Base-by-base conservation (phyloP, 2,329 filamentous ascomycete species). In the Alternaria novae-zelandiae region DNA sequence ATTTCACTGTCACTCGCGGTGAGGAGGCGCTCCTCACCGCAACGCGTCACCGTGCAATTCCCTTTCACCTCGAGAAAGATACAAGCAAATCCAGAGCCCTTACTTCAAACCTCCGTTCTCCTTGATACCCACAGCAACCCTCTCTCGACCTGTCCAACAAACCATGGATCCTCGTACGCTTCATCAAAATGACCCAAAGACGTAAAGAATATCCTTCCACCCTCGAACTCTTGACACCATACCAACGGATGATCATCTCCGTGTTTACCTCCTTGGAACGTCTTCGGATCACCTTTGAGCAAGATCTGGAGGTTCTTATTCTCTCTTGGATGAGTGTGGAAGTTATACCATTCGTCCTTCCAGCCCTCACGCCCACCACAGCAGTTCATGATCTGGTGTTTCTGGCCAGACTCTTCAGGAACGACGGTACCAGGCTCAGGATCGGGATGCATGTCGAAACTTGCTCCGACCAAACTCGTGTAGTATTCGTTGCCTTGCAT, bases 291-390 rank as follows among this genome's bases (percentile, higher is more conserved):
- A 6, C 72, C 72, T 17, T 30, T 66, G 0, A 76, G 50, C 30
- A 75, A 55, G 3, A 76, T 57, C 8, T 54, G 49, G 28, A 75
- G 57, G 17, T 69, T 70, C 6, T 7, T 21, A 23, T 76, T 76
- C 11, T 67, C 45, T 15, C 70, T 41, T 4, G 72, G 74, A 54
- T 76, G 71, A 9, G 66, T 67, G 3, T 54, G 61, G 55, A 75
- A 76, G 30, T 75, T 74, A 55, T 76, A 76, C 73, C 72, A 76
- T 54, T 76, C 74, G 20, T 76, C 74, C 59, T 59, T 68, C 71
- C 72, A 72, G 11, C 30, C 54, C 7, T 66, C 41, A 11, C 64
- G 44, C 1, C 59, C 57, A 7, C 54, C 57, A 26, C 51, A 53
- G 25, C 45, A 23, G 20, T 21, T 53, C n/a, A 66, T 13, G 13